These are phyloP conservation scores for Phlebopus sp. DNA, from an alignment of 1,284 basidiomycete species.

Conservation along the genomic window DNA sequence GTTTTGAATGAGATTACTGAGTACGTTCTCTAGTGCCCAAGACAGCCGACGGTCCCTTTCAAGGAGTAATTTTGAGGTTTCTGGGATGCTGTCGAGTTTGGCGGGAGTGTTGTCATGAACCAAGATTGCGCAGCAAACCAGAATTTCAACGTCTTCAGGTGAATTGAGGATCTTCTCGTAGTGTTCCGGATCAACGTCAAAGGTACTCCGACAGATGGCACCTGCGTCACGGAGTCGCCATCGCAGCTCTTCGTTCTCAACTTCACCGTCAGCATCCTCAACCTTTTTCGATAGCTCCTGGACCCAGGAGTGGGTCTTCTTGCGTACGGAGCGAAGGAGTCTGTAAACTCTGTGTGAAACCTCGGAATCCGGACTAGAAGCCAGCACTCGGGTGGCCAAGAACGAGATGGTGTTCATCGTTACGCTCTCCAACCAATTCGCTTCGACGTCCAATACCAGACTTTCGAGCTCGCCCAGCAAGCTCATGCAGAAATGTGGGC, in stretches of 20 bases:
- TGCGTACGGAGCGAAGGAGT: conserved; percentile 18
- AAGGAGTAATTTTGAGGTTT: conserved; percentile 9
- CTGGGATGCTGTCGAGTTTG: neutral
- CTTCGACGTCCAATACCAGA: conserved; percentile 12
- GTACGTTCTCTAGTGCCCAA: conserved; percentile 12
- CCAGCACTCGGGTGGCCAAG: conserved; percentile 22
- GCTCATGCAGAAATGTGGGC: conserved; percentile 13
- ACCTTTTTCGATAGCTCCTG: conserved; percentile 15
- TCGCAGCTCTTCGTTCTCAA: conserved; percentile 10
- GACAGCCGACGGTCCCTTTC: conserved; percentile 22
- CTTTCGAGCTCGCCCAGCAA: conserved; percentile 17
- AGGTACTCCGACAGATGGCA: conserved; percentile 27
- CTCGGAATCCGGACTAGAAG: neutral
- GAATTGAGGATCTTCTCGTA: neutral
- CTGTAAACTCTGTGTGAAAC: conserved; percentile 4
- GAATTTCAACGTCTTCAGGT: conserved; percentile 17
- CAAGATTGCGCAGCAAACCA: conserved; percentile 26
- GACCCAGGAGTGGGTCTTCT: conserved; percentile 20
- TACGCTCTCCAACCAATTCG: conserved; percentile 27
- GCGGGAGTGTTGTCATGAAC: conserved; percentile 24
- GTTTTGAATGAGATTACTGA: conserved; percentile 3
- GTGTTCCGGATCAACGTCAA: conserved; percentile 18
- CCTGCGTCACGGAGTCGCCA: conserved; percentile 24
- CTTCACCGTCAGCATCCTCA: conserved; percentile 6
- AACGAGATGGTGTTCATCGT: conserved; percentile 20